phyloP scores from a whole-genome alignment of 2,329 filamentous ascomycete species.

The Colletotrichum truncatum region DNA sequence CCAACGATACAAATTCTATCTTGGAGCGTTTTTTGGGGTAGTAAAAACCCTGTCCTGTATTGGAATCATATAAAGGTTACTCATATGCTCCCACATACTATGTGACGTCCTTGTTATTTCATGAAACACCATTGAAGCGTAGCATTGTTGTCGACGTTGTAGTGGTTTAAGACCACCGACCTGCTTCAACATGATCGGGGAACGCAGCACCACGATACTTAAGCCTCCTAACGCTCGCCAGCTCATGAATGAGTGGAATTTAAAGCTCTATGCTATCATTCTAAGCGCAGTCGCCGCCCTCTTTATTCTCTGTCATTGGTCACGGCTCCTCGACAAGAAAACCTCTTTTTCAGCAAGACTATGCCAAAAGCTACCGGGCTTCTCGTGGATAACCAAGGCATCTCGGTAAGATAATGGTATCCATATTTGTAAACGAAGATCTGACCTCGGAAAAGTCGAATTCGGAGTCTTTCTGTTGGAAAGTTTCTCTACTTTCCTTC shows the following conservation, averaged over 20 bases:
- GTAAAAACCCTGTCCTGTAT: too few relatives aligned
- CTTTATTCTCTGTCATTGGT: not conserved
- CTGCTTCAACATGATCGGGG: not conserved
- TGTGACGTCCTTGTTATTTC: too few relatives aligned
- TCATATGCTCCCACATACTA: too few relatives aligned
- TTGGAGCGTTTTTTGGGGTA: too few relatives aligned
- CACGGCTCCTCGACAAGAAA: not conserved
- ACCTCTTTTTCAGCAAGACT: not conserved
- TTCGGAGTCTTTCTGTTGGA: not conserved
- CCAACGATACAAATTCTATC: too few relatives aligned
- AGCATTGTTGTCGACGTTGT: not conserved
- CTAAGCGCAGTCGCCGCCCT: not conserved
- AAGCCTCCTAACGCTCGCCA: constrained; percentile 12
- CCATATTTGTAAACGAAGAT: not conserved
- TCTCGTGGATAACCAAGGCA: not conserved
- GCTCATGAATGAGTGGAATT: not conserved
- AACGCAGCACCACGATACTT: not conserved
- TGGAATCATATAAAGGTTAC: not conserved
- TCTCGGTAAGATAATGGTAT: not conserved
- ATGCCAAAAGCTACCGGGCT: not conserved
- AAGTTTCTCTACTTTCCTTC: not conserved
- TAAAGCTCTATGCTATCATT: not conserved
- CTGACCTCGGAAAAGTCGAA: not conserved
- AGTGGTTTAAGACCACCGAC: not conserved
- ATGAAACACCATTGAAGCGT: not conserved